Evolutionary conservation across 805 yeast genomes (phyloP).

Genomic region (Ogataea ganodermae): DNA sequence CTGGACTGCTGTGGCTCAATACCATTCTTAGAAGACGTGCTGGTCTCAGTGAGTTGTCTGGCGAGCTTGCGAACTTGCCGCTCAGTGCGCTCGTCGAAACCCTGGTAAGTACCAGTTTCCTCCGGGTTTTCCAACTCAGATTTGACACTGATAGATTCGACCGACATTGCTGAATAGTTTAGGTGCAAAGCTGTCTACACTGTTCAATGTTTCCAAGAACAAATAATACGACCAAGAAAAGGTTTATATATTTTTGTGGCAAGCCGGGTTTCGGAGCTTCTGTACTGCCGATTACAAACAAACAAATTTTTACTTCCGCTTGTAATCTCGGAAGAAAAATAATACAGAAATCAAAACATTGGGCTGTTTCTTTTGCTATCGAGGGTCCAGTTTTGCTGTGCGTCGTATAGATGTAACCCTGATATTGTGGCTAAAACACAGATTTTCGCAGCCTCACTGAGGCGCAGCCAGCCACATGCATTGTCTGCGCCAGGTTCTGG

Average conservation of each 20-base stretch:
- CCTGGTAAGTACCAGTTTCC: slow-evolving; percentile 11
- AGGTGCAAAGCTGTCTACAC: background rate
- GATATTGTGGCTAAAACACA: background rate
- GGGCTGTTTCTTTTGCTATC: background rate
- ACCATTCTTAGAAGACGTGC: slow-evolving; percentile 6
- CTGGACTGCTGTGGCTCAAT: slow-evolving; percentile 11
- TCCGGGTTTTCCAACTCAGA: slow-evolving; percentile 14
- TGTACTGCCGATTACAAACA: background rate
- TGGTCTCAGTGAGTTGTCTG: slow-evolving; percentile 36
- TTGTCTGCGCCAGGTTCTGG: background rate
- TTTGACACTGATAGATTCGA: slow-evolving; percentile 26
- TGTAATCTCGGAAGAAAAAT: background rate
- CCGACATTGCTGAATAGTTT: slow-evolving; percentile 8
- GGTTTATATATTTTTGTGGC: background rate
- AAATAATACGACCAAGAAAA: background rate
- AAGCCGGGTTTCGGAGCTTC: background rate
- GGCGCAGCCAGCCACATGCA: background rate
- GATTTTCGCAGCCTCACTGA: too few species aligned
- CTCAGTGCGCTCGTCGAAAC: slow-evolving; percentile 13
- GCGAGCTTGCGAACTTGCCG: slow-evolving; percentile 37
- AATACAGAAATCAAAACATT: background rate
- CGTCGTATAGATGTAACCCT: background rate
- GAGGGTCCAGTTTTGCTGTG: background rate
- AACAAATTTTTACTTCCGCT: background rate
- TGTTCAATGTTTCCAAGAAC: background rate